phyloP scores from a whole-genome alignment of 345 rosid species.

The Salix caprea region DNA sequence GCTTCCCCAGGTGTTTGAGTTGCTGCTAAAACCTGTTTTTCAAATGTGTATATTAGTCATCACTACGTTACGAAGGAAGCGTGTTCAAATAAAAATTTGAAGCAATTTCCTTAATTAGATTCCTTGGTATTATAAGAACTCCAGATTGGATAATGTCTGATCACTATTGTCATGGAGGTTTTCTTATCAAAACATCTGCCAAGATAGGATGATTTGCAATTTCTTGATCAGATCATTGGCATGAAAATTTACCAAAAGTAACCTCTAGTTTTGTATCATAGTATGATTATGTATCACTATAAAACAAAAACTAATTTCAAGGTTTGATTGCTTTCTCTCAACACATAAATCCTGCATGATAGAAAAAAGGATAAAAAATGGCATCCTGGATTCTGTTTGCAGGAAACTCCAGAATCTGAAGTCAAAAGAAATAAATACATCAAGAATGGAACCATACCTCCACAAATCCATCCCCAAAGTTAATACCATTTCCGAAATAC shows the following conservation, averaged over 20 bases:
- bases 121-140: neutral
- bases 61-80: neutral
- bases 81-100: neutral
- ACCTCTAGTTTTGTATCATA: neutral
- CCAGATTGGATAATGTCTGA: neutral
- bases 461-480: constrained; percentile 93
- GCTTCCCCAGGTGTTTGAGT: constrained; percentile 95
- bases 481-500: constrained; percentile 83
- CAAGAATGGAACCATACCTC: constrained; percentile 49
- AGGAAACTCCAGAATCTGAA: neutral
- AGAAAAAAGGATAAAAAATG: neutral
- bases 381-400: neutral
- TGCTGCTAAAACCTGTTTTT: constrained; percentile 81
- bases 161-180: neutral
- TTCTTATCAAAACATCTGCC: neutral
- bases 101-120: neutral
- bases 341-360: neutral
- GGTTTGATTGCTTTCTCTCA: neutral
- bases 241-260: neutral
- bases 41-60: neutral
- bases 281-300: neutral
- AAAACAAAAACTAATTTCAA: neutral
- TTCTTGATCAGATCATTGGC: neutral
- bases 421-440: no score
- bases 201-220: neutral